Conservation (phyloP, 2,329 filamentous ascomycete genomes). For the Penicillium decumbens region DNA sequence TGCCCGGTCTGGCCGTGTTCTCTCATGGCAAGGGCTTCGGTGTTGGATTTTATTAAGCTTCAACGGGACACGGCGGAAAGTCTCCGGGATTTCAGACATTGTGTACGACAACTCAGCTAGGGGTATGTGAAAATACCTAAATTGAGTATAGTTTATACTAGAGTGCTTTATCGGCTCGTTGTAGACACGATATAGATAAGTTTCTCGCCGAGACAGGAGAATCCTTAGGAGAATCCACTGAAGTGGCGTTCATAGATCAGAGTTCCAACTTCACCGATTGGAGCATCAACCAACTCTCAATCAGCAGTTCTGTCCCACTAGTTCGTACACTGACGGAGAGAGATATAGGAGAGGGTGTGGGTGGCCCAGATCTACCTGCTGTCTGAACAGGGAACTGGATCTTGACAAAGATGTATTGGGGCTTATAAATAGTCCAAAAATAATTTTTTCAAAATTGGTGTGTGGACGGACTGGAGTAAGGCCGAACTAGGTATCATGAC, state of each 20-base stretch:
- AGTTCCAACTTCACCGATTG: slow-evolving; percentile 15
- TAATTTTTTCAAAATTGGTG: not conserved
- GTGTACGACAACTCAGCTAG: slow-evolving; percentile 9
- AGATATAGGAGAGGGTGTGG: not conserved
- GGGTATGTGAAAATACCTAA: slow-evolving; percentile 1
- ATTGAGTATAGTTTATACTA: not conserved
- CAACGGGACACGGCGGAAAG: slow-evolving; percentile 9
- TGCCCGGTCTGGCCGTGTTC: not conserved
- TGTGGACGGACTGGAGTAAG: slow-evolving; percentile 7
- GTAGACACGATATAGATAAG: not conserved
- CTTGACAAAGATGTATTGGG: not conserved
- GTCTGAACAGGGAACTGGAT: not conserved
- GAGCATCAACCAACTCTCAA: not conserved
- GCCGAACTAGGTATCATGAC: slow-evolving; percentile 22
- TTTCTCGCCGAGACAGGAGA: not conserved
- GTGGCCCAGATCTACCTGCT: not conserved
- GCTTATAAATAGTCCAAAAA: not conserved
- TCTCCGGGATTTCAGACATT: slow-evolving; percentile 1
- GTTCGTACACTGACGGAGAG: not conserved
- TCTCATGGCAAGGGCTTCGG: not conserved
- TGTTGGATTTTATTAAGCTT: not conserved
- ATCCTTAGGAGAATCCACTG: not conserved
- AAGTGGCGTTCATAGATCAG: not conserved
- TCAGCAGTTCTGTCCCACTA: slow-evolving; percentile 1
- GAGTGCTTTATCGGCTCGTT: not conserved